These are phyloP conservation scores for Euclidium syriacum DNA, from an alignment of 345 rosid genomes.

Conservation along the genomic window DNA sequence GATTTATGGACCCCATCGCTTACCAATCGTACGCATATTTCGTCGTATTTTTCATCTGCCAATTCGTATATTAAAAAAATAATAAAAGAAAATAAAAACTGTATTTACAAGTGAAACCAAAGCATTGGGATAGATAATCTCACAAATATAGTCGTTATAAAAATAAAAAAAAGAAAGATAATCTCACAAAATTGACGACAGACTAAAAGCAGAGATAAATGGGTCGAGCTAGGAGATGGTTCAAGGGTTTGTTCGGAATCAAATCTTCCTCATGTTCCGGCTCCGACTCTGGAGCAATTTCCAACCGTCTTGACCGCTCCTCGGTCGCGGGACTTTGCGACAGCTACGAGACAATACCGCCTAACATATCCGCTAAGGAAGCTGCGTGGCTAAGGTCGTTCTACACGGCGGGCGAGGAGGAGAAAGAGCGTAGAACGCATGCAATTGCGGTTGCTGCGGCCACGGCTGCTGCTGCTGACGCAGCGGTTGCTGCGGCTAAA, in stretches of 20 bases:
- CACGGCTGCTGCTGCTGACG: slow-evolving; percentile 71
- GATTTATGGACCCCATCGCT: slow-evolving; percentile 8
- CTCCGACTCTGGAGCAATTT: slow-evolving; percentile 11
- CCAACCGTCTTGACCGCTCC: slow-evolving; percentile 22
- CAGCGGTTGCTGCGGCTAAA: slow-evolving; percentile 57
- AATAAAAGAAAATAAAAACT: neutral
- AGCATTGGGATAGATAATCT: slow-evolving; percentile 13
- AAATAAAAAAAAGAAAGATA: neutral
- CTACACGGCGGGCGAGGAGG: slow-evolving; percentile 37
- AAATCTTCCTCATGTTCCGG: slow-evolving; percentile 39
- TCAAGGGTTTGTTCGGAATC: slow-evolving; percentile 66
- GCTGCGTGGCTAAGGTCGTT: slow-evolving; percentile 55
- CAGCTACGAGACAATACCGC: slow-evolving; percentile 40
- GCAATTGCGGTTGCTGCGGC: slow-evolving; percentile 68
- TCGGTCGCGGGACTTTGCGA: slow-evolving; percentile 16
- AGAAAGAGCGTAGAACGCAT: slow-evolving; percentile 55
- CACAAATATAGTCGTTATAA: too few relatives aligned
- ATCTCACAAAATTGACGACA: slow-evolving; percentile 11
- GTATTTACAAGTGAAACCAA: neutral
- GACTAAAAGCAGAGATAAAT: slow-evolving; percentile 25
- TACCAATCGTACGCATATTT: slow-evolving; percentile 7
- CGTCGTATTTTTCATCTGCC: slow-evolving; percentile 5
- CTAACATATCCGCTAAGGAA: slow-evolving; percentile 42
- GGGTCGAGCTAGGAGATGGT: slow-evolving; percentile 78
- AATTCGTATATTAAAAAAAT: neutral